phyloP scores from a whole-genome alignment of 257 asterid species.

The Sherardia arvensis region DNA sequence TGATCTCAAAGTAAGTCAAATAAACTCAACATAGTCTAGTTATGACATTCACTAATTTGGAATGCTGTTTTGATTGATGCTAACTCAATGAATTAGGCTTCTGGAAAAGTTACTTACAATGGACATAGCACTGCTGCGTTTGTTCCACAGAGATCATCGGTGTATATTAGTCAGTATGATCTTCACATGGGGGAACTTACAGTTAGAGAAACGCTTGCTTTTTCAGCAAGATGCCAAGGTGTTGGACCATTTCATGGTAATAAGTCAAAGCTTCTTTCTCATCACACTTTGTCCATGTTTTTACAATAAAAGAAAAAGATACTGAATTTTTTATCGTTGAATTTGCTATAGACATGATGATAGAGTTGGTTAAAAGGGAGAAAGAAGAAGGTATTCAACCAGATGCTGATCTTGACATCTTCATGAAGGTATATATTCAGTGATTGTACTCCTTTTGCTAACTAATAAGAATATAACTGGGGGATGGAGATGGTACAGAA shows the following conservation, averaged over 20 bases:
- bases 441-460: not conserved
- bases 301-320: not conserved
- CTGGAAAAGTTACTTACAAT: conserved; percentile 69
- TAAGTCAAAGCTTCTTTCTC: not conserved
- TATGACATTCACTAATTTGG: not conserved
- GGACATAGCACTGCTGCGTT: conserved; percentile 61
- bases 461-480: not conserved
- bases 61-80: not conserved
- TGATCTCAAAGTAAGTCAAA: conserved; percentile 44
- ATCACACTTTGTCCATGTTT: not conserved
- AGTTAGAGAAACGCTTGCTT: conserved; percentile 89
- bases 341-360: conserved; percentile 48
- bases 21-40: not conserved
- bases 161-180: conserved; percentile 83
- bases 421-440: conserved; percentile 56
- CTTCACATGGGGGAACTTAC: conserved; percentile 84
- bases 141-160: conserved; percentile 80
- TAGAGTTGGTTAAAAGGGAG: conserved; percentile 79
- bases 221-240: conserved; percentile 95
- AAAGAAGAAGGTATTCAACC: conserved; percentile 76
- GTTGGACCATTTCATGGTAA: conserved; percentile 75
- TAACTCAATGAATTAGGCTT: conserved; percentile 25
- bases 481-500: not conserved
- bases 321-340: not conserved
- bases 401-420: conserved; percentile 72